Evolutionary conservation across 2,329 filamentous ascomycete species (phyloP).

Genomic region (Penicillium sp.): DNA sequence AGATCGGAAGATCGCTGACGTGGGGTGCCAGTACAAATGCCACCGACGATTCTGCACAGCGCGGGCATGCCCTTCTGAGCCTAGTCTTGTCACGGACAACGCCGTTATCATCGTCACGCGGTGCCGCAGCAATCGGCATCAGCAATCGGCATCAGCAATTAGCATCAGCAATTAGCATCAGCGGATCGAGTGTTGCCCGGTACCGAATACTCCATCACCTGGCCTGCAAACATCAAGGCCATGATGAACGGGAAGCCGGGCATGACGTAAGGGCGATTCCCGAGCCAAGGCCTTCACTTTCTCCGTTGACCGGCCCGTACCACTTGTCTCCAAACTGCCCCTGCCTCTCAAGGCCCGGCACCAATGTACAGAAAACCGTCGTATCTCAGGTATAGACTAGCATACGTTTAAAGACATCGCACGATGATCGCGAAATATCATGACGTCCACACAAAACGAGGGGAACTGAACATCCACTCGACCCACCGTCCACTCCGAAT

Average conservation of each 20-base stretch:
- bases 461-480: conserved; percentile 30
- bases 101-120: background rate
- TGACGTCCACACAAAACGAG: conserved; percentile 17
- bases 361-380: background rate
- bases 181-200: too few species aligned
- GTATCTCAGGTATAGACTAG: background rate
- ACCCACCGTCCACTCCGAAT: conserved; percentile 34
- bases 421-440: background rate
- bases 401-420: background rate
- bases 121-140: background rate
- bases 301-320: conserved; percentile 15
- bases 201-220: too few species aligned
- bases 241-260: conserved; percentile 22
- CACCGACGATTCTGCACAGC: background rate
- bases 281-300: conserved; percentile 13
- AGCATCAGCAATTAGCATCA: too few species aligned
- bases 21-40: conserved; percentile 14
- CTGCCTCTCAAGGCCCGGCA: background rate
- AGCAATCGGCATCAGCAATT: too few species aligned
- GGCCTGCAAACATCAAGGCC: conserved; percentile 15
- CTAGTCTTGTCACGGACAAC: background rate
- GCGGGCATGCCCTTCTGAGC: background rate
- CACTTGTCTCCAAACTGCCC: too few species aligned
- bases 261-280: conserved; percentile 27
- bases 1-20: conserved; percentile 31